Evolutionary conservation across 371 early-diverging fungal species (phyloP), one percentile per base, ranked within the genome.

Genomic region (Basidiobolus meristosporus): DNA sequence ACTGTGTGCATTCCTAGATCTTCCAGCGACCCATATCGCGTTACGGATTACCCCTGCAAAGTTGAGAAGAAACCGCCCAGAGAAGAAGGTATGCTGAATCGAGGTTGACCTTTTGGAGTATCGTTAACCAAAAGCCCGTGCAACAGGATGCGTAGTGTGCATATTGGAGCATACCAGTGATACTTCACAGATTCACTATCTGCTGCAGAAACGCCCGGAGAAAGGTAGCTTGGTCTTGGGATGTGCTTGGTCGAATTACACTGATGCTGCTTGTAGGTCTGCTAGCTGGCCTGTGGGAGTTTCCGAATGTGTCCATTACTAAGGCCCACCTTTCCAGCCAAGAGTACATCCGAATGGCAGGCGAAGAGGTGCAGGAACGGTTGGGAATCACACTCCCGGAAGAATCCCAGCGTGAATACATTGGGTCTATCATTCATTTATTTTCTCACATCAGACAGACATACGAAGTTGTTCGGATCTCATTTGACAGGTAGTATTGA

Each of bases 281-380:
- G 15, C 44, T 85, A 23, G 85, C 85, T 16, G 73, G 73, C 2
- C 62, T 85, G 33, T 85, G 85, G 85, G 85, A 85, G 47, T 82
- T 80, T 42, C 77, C 82, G 3, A 68, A 57, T 4, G 47, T 66
- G 2, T 70, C 68, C 36, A 54, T 68, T n/a, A n/a, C n/a, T n/a
- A n/a, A n/a, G 18, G 54, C 47, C 0, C 43, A 44, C 34, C 36
- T 45, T 30, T 44, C 36, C 10, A 28, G 20, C n/a, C 40, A 43
- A 16, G 40, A 42, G 31, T 14, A 15, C 9, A 31, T 18, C 33
- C 36, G 7, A 16, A 7, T 17, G 9, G 7, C 34, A 7, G 34
- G 18, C n/a, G 12, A 34, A 34, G 12, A 7, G n/a, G 14, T 34
- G 12, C 14, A 7, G 16, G 12, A 34, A 14, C 18, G 34, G 34